These are phyloP conservation scores for Isoetes engelmannii DNA, from an alignment of 83 land plant genomes.

Conservation along the genomic window DNA sequence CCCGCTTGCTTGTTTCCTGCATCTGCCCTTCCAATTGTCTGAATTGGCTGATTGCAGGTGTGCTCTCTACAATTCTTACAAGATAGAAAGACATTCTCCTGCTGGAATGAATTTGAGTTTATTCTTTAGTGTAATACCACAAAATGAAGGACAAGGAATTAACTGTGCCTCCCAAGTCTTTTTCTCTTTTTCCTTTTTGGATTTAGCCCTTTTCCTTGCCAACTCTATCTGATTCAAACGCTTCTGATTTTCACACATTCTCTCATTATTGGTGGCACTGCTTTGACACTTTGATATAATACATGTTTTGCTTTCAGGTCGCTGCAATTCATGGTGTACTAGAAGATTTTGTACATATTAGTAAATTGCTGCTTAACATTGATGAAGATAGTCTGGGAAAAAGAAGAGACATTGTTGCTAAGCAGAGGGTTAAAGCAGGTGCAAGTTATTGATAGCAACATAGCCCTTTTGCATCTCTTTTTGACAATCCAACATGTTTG, in stretches of 20 bases:
- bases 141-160: no score
- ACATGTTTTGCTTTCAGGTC: conserved; percentile 14
- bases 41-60: no score
- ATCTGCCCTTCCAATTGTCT: no score
- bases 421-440: conserved; percentile 19
- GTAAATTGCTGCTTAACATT: conserved; percentile 9
- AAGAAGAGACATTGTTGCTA: conserved; percentile 10
- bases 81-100: no score
- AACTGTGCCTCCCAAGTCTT: no score
- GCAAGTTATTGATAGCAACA: not conserved
- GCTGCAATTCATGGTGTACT: conserved; percentile 7
- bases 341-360: conserved; percentile 8
- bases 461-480: not conserved
- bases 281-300: not conserved
- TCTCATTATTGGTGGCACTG: not conserved
- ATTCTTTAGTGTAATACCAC: no score
- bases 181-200: not conserved
- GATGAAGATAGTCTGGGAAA: not conserved
- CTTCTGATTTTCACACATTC: not conserved
- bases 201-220: not conserved
- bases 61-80: no score
- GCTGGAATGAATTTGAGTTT: no score
- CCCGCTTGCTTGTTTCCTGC: no score
- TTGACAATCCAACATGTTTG: conserved; percentile 7
- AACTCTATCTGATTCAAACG: not conserved